phyloP scores from a whole-genome alignment of 129 eudicot genomes.

The Pseudognaphalium luteoalbum region DNA sequence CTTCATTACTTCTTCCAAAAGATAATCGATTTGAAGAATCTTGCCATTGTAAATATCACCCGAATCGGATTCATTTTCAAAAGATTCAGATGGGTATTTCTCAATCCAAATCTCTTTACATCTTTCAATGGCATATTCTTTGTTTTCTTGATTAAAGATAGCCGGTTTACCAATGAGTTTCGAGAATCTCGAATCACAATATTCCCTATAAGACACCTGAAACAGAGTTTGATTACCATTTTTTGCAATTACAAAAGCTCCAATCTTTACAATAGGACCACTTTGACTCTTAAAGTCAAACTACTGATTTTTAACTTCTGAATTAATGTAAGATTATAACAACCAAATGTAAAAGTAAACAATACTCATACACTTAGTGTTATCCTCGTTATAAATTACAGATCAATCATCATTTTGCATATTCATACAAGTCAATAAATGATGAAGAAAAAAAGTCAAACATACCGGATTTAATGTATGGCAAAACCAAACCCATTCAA shows the following conservation, averaged over 20 bases:
- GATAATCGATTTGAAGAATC: conserved; percentile 36
- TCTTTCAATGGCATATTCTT: conserved; percentile 70
- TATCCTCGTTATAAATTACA: background rate
- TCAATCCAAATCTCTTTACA: conserved; percentile 79
- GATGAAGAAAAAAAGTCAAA: background rate
- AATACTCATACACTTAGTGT: background rate
- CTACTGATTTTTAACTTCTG: background rate
- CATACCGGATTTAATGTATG: conserved; percentile 83
- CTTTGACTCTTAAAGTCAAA: conserved; percentile 23
- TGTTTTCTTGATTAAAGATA: conserved; percentile 78
- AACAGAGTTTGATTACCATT: conserved; percentile 14
- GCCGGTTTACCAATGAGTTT: conserved; percentile 79
- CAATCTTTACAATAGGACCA: background rate
- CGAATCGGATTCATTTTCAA: conserved; percentile 60
- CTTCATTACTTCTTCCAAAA: conserved; percentile 47
- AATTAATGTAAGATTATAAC: background rate
- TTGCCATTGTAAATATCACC: conserved; percentile 6
- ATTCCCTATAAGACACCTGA: conserved; percentile 67
- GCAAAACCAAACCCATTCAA: conserved; percentile 99
- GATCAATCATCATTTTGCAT: background rate
- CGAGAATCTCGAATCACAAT: conserved; percentile 76
- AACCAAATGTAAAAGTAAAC: background rate
- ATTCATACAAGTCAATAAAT: background rate
- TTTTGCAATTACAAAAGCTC: background rate
- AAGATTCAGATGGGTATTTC: conserved; percentile 73